phyloP scores from a whole-genome alignment of 1,284 basidiomycete genomes.

The Hemileia vastatrix region DNA sequence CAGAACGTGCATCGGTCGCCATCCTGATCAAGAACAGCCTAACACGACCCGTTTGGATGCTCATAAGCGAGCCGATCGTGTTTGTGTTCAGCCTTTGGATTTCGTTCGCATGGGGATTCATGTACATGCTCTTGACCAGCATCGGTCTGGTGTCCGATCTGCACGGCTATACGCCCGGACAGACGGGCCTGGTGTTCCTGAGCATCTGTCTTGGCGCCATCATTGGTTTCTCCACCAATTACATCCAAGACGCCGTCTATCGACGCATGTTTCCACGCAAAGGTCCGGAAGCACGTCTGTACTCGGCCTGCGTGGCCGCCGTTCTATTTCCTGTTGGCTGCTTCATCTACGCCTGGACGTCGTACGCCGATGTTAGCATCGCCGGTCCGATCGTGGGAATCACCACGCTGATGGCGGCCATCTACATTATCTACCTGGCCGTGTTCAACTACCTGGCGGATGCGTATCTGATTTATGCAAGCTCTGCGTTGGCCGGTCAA shows the following conservation, averaged over 20 bases:
- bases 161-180: conserved; percentile 58
- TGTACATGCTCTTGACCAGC: conserved; percentile 52
- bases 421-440: conserved; percentile 42
- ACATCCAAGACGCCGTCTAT: conserved; percentile 60
- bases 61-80: conserved; percentile 35
- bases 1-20: conserved; percentile 53
- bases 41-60: conserved; percentile 59
- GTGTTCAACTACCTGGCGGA: conserved; percentile 33
- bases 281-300: conserved; percentile 66
- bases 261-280: conserved; percentile 51
- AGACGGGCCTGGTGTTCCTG: conserved; percentile 57
- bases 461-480: conserved; percentile 54
- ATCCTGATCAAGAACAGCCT: conserved; percentile 58
- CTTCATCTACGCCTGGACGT: conserved; percentile 51
- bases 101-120: too few relatives aligned
- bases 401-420: conserved; percentile 29
- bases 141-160: conserved; percentile 26
- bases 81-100: conserved; percentile 32
- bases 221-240: conserved; percentile 54
- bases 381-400: conserved; percentile 49
- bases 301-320: conserved; percentile 57
- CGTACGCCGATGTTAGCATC: conserved; percentile 53
- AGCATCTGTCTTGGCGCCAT: conserved; percentile 55
- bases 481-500: conserved; percentile 66
- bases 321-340: conserved; percentile 57